Conservation (phyloP, 2,329 filamentous ascomycete genomes). For the Colletotrichum lupini region DNA sequence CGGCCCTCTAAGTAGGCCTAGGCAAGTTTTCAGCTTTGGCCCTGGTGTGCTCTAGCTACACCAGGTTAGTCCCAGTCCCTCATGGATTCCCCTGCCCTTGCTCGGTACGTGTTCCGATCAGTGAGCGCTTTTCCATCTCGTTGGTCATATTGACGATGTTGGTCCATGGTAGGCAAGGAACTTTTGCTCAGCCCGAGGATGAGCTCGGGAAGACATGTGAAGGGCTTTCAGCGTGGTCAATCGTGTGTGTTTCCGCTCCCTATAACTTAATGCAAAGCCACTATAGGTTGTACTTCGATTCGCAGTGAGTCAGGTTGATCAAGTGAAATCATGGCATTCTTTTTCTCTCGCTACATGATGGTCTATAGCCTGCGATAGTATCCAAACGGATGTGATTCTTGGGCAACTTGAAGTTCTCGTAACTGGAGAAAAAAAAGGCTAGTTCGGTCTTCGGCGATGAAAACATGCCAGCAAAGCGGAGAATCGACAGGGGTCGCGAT, state of each 20-base stretch:
- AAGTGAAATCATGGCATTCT: too few relatives aligned
- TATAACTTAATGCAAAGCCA: too few relatives aligned
- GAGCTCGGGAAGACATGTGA: neutral
- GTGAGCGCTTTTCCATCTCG: neutral
- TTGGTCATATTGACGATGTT: neutral
- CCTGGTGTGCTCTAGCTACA: neutral
- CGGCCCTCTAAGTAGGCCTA: neutral
- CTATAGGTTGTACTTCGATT: too few relatives aligned
- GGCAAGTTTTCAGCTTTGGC: slow-evolving; percentile 17
- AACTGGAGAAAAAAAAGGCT: neutral
- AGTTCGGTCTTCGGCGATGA: neutral
- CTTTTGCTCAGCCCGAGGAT: neutral
- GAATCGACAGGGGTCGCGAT: neutral
- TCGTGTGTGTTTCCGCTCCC: too few relatives aligned
- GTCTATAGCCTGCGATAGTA: too few relatives aligned
- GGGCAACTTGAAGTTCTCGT: neutral
- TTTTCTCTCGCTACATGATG: too few relatives aligned
- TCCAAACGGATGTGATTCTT: too few relatives aligned
- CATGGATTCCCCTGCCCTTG: slow-evolving; percentile 1
- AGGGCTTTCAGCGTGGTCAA: neutral
- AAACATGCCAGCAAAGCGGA: neutral
- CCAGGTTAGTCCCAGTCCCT: neutral
- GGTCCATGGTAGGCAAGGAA: neutral
- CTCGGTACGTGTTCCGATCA: slow-evolving; percentile 14
- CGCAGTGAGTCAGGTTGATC: too few relatives aligned